A percentile compares a stretch with the other conserved stretches of the same genome.
Evolutionary conservation across 2,329 filamentous ascomycete species (phyloP).

Genomic region (Aaosphaeria arxii): DNA sequence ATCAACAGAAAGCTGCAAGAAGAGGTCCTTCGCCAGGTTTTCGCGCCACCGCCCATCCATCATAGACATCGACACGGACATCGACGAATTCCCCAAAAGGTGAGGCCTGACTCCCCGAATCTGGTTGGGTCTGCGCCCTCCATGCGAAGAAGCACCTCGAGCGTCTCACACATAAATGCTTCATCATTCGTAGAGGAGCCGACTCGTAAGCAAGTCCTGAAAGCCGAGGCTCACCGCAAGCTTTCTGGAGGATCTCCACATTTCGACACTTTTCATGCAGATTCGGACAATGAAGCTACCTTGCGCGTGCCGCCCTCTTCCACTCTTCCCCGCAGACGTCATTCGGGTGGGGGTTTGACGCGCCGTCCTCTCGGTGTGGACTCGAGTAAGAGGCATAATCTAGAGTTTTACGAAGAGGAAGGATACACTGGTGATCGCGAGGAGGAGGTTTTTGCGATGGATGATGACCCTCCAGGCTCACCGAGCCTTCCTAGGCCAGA

Average conservation of each 20-base stretch:
- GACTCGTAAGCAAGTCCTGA: slow-evolving; percentile 42
- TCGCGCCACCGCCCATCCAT: slow-evolving; percentile 77
- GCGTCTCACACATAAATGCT: slow-evolving; percentile 27
- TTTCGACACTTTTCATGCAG: slow-evolving; percentile 10
- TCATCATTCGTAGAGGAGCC: slow-evolving; percentile 30
- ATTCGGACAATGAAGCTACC: slow-evolving; percentile 5
- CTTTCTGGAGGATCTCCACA: slow-evolving; percentile 14
- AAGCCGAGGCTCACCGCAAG: slow-evolving; percentile 38
- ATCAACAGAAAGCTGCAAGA: slow-evolving; percentile 86
- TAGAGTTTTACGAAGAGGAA: slow-evolving; percentile 91
- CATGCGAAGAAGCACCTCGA: slow-evolving; percentile 37
- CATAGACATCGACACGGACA: slow-evolving; percentile 66
- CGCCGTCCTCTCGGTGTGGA: slow-evolving; percentile 68
- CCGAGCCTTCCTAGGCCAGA: slow-evolving; percentile 4
- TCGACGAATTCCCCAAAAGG: slow-evolving; percentile 49
- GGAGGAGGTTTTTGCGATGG: slow-evolving; percentile 68
- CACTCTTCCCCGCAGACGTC: slow-evolving; percentile 58
- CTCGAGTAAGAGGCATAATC: slow-evolving; percentile 62
- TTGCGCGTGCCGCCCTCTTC: slow-evolving; percentile 25
- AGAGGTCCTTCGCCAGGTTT: slow-evolving; percentile 89
- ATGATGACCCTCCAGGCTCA: slow-evolving; percentile 42
- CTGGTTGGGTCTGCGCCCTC: slow-evolving; percentile 32
- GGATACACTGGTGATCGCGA: slow-evolving; percentile 79
- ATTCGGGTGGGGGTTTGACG: slow-evolving; percentile 82
- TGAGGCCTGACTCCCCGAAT: slow-evolving; percentile 22